Conservation (phyloP, 768 basidiomycete species). For the Suillus lakei region DNA sequence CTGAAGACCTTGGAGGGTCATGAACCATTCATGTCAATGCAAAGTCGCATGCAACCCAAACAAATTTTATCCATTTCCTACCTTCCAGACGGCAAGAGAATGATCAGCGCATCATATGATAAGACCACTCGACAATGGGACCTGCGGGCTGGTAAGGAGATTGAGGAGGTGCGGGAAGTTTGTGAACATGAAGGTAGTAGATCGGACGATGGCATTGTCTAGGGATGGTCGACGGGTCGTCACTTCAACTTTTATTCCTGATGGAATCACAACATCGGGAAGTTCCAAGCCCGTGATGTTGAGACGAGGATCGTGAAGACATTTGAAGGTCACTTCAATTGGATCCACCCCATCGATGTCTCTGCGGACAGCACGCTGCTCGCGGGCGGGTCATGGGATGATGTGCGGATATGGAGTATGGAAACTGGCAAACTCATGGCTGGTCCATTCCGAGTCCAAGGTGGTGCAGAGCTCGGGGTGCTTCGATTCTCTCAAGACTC, state of each 20-base stretch:
- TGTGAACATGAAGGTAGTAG: no score
- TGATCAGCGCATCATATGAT: slow-evolving; percentile 16
- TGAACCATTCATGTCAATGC: not conserved
- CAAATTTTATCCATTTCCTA: not conserved
- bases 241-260: not conserved
- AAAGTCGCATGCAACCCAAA: not conserved
- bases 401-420: not conserved
- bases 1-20: not conserved
- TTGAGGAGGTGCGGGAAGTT: not conserved
- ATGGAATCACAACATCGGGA: not conserved
- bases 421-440: not conserved
- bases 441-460: not conserved
- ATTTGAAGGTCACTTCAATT: not conserved
- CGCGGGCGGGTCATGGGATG: slow-evolving; percentile 9
- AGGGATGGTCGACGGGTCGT: not conserved
- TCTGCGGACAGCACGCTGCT: slow-evolving; percentile 12
- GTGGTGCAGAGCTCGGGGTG: not conserved
- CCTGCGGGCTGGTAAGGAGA: not conserved
- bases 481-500: not conserved
- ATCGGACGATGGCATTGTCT: not conserved
- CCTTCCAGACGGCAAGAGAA: slow-evolving; percentile 12
- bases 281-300: not conserved
- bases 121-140: not conserved
- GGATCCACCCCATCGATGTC: not conserved
- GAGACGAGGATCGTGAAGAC: not conserved